Conservation (phyloP, 768 basidiomycete species). For the Hirschioporus abietinus region DNA sequence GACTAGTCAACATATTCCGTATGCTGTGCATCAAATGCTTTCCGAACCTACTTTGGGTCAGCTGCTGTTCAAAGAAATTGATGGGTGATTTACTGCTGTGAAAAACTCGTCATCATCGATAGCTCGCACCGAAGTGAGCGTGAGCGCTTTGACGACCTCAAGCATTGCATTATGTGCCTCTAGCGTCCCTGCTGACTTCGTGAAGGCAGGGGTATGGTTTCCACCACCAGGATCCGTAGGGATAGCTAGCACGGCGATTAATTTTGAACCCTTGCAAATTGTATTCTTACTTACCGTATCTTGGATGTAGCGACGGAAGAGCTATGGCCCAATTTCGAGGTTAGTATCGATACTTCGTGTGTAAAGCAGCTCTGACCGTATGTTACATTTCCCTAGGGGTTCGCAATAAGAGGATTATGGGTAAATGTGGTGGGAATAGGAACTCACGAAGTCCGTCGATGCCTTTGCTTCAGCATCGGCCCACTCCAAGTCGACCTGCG, state of each 20-base stretch:
- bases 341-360: neutral
- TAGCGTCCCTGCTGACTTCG: slow-evolving; percentile 48
- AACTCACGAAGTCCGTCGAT: slow-evolving; percentile 75
- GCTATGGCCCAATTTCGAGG: slow-evolving; percentile 10
- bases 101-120: slow-evolving; percentile 56
- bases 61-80: neutral
- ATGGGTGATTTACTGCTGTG: slow-evolving; percentile 35
- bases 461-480: slow-evolving; percentile 38
- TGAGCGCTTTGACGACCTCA: slow-evolving; percentile 52
- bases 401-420: slow-evolving; percentile 3
- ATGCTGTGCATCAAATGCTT: neutral
- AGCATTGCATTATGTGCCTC: slow-evolving; percentile 63
- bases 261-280: slow-evolving; percentile 4
- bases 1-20: no score
- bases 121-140: slow-evolving; percentile 54
- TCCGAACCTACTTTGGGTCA: neutral
- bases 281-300: slow-evolving; percentile 10
- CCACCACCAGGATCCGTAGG: slow-evolving; percentile 65
- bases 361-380: slow-evolving; percentile 41
- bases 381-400: slow-evolving; percentile 58
- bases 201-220: slow-evolving; percentile 72
- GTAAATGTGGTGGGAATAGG: slow-evolving; percentile 1
- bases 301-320: slow-evolving; percentile 23
- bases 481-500: neutral
- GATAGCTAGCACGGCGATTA: slow-evolving; percentile 41